These are phyloP conservation scores for Trichoderma asperelloides DNA, from an alignment of 495 filamentous ascomycete species.

Conservation along the genomic window DNA sequence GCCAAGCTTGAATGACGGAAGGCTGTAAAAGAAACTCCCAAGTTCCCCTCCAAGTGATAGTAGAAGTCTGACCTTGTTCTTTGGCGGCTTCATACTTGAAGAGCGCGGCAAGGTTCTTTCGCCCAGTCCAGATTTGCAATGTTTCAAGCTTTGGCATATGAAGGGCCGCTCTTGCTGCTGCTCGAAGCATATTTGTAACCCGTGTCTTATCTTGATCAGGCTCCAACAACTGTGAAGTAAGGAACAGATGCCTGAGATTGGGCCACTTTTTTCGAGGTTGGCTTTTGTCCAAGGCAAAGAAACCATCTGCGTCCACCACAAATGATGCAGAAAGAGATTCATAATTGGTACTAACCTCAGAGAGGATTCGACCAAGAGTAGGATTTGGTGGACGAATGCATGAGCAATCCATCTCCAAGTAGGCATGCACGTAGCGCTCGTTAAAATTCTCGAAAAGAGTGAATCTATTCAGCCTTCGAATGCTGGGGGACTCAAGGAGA, in stretches of 20 bases:
- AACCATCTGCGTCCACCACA: conserved; percentile 26
- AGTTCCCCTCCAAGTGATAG: conserved; percentile 28
- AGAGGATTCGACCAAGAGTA: conserved; percentile 20
- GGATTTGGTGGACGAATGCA: conserved; percentile 19
- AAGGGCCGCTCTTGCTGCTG: conserved; percentile 26
- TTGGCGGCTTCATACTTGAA: conserved; percentile 25
- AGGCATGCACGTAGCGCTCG: conserved; percentile 15
- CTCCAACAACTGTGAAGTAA: conserved; percentile 25
- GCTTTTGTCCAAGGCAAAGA: conserved; percentile 20
- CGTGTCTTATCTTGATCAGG: conserved; percentile 18
- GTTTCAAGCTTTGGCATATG: conserved; percentile 29
- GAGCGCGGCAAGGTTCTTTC: conserved; percentile 24
- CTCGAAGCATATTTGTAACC: conserved; percentile 24
- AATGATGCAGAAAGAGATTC: conserved; percentile 30
- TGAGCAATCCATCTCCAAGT: conserved; percentile 13
- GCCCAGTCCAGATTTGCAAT: conserved; percentile 34
- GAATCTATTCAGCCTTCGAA: conserved; percentile 19
- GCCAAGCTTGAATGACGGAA: conserved; percentile 27
- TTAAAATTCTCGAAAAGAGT: conserved; percentile 27
- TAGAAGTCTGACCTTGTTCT: conserved; percentile 17
- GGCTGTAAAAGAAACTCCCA: conserved; percentile 26
- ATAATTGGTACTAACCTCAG: conserved; percentile 21
- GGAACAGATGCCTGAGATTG: conserved; percentile 23
- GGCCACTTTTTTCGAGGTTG: conserved; percentile 26
- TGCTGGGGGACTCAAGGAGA: conserved; percentile 21